Base-by-base conservation (phyloP, 768 basidiomycete genomes). In the Leccinum olivaceopallidum region DNA sequence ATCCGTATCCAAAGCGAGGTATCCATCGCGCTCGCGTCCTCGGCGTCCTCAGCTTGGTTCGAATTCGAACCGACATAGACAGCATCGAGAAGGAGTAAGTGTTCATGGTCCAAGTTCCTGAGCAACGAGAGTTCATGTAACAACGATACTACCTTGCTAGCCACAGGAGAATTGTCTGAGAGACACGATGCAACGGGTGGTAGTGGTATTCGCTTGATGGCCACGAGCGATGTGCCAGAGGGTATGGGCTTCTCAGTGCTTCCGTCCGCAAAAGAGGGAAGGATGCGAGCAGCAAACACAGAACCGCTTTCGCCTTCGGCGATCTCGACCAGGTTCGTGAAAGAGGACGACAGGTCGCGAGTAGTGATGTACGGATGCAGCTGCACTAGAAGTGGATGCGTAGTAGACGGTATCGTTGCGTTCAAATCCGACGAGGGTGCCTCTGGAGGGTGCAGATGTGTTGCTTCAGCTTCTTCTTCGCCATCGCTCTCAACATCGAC, bases 291-390 rank as follows among this genome's bases (percentile, higher is more conserved):
- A 16, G 79, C 76, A 60, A 75, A 84, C 20, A 94, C 89, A 2
- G 83, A 86, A 5, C 92, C 92, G 47, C 83, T 88, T 69, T 93
- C 92, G 34, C 92, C 91, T 70, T 93, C 89, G 0, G 90, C 92
- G 30, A 94, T 87, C 74, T 92, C 92, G 57, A 81, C 83, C 51
- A 92, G 76, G 61, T 90, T 84, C 9, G 79, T 74, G 71, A 89
- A 93, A 59, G 83, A 81, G 4, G 82, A 78, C 1, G 81, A 77
- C 4, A 90, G 91, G 68, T 92, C 83, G 20, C 39, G 39, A 42
- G 39, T 42, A 9, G 87, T 81, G 65, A 93, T 88, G 70, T 85
- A 89, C 28, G 82, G 79, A 51, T 64, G 62, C 80, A 82, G 24
- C 86, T 75, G 60, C 2, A 1, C 87, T 84, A 42, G 78, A 76